Evolutionary conservation across 257 asterid species (phyloP).

Genomic region (Jasminum sambac): DNA sequence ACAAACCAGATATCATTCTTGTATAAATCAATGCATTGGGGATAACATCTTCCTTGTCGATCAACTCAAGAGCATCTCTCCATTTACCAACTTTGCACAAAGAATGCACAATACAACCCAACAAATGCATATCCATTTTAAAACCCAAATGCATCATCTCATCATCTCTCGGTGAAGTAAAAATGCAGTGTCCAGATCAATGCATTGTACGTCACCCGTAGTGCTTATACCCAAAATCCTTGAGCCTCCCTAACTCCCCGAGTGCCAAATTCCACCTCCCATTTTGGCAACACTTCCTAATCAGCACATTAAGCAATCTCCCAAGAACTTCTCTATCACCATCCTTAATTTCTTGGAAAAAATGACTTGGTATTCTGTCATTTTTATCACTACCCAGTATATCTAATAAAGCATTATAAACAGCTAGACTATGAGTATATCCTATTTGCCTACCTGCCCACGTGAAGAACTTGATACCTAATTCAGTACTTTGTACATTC

Average conservation of each 20-base stretch:
- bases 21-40: constrained; percentile 81
- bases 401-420: constrained; percentile 69
- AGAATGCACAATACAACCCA: constrained; percentile 56
- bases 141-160: constrained; percentile 51
- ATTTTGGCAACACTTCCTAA: constrained; percentile 69
- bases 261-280: constrained; percentile 90
- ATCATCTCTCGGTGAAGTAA: constrained; percentile 85
- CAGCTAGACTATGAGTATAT: constrained; percentile 62
- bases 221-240: constrained; percentile 76
- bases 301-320: constrained; percentile 73
- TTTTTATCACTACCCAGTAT: constrained; percentile 42
- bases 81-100: constrained; percentile 83
- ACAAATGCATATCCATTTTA: constrained; percentile 63
- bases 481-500: constrained; percentile 52
- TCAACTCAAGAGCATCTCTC: constrained; percentile 78
- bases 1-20: constrained; percentile 80
- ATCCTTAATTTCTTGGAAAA: no score
- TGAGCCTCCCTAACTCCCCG: constrained; percentile 88
- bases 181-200: constrained; percentile 67
- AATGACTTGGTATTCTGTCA: constrained; percentile 38
- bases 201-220: constrained; percentile 64
- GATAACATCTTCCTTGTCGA: constrained; percentile 77
- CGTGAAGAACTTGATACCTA: constrained; percentile 82
- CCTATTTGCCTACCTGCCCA: constrained; percentile 99
- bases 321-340: constrained; percentile 66